These are phyloP conservation scores for Blastobotrys terrestris DNA, from an alignment of 805 yeast genomes.

Conservation along the genomic window DNA sequence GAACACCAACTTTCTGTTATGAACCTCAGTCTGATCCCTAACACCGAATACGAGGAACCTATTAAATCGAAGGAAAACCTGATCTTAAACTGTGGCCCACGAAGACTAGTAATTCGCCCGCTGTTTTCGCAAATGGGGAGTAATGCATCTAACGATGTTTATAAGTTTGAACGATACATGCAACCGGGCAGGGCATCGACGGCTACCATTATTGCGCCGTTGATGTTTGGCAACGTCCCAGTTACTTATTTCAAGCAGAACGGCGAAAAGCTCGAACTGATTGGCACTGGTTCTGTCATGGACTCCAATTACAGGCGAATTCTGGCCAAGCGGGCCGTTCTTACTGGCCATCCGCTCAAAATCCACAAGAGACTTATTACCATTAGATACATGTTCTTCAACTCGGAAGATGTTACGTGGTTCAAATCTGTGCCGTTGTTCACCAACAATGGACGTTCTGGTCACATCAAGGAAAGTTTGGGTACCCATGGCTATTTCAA, in stretches of 20 bases:
- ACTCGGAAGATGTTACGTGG: slow-evolving; percentile 78
- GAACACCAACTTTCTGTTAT: slow-evolving; percentile 84
- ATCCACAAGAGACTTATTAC: slow-evolving; percentile 91
- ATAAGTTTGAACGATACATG: slow-evolving; percentile 75
- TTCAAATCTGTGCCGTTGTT: slow-evolving; percentile 88
- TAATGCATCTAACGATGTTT: slow-evolving; percentile 75
- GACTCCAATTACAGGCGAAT: slow-evolving; percentile 81
- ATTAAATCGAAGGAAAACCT: slow-evolving; percentile 76
- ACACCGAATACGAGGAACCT: slow-evolving; percentile 87
- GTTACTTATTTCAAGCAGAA: slow-evolving; percentile 64
- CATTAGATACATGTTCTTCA: slow-evolving; percentile 95
- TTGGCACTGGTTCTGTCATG: slow-evolving; percentile 87
- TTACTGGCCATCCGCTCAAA: slow-evolving; percentile 93
- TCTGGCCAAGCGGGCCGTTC: slow-evolving; percentile 76
- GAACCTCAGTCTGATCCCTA: slow-evolving; percentile 73
- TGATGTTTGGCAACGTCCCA: slow-evolving; percentile 70
- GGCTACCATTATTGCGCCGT: slow-evolving; percentile 87
- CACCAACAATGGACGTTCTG: slow-evolving; percentile 88
- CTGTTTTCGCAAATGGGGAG: slow-evolving; percentile 68
- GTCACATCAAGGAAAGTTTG: slow-evolving; percentile 88
- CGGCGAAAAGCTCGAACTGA: slow-evolving; percentile 45
- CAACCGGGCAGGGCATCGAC: slow-evolving; percentile 70
- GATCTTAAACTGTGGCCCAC: slow-evolving; percentile 87
- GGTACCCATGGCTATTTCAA: slow-evolving; percentile 99
- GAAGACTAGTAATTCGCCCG: slow-evolving; percentile 80